A percentile compares a stretch with the other conserved stretches of the same genome.
Conservation (phyloP, 2,329 filamentous ascomycete species). For the Plenodomus tracheiphilus region DNA sequence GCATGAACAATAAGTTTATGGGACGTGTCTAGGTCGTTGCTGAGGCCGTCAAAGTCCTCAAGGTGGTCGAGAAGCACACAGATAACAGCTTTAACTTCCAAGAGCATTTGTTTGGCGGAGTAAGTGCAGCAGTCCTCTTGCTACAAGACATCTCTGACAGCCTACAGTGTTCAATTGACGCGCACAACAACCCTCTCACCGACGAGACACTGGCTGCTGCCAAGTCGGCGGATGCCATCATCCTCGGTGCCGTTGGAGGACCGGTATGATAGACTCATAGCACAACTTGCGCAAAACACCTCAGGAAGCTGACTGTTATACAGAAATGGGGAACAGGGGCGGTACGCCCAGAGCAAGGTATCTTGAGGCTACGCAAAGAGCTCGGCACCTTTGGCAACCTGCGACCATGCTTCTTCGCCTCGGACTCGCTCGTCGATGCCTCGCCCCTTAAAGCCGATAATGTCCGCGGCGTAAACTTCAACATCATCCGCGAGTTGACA, state of each 20-base stretch:
- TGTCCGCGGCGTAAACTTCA: constrained; percentile 86
- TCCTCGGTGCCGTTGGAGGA: constrained; percentile 93
- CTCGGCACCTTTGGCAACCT: constrained; percentile 94
- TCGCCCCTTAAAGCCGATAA: constrained; percentile 87
- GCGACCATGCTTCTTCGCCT: constrained; percentile 93
- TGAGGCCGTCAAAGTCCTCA: constrained; percentile 86
- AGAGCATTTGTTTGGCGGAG: constrained; percentile 87
- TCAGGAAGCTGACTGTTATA: neutral
- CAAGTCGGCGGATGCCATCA: constrained; percentile 83
- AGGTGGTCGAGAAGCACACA: constrained; percentile 73
- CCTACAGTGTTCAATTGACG: constrained; percentile 81
- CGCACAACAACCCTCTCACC: constrained; percentile 75
- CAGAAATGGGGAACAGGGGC: constrained; percentile 88
- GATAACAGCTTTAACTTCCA: constrained; percentile 85
- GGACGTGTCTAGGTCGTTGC: constrained; percentile 67
- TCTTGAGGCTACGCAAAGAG: constrained; percentile 89
- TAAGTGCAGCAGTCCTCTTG: constrained; percentile 56
- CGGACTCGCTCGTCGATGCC: constrained; percentile 71
- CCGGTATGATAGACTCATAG: constrained; percentile 61
- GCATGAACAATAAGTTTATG: constrained; percentile 19
- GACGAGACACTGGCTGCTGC: constrained; percentile 81
- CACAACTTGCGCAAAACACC: neutral
- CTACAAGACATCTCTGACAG: constrained; percentile 3
- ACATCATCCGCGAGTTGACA: constrained; percentile 88
- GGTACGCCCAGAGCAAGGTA: constrained; percentile 89